Conservation (phyloP, 495 filamentous ascomycete species). For the Podospora pseudocomata region DNA sequence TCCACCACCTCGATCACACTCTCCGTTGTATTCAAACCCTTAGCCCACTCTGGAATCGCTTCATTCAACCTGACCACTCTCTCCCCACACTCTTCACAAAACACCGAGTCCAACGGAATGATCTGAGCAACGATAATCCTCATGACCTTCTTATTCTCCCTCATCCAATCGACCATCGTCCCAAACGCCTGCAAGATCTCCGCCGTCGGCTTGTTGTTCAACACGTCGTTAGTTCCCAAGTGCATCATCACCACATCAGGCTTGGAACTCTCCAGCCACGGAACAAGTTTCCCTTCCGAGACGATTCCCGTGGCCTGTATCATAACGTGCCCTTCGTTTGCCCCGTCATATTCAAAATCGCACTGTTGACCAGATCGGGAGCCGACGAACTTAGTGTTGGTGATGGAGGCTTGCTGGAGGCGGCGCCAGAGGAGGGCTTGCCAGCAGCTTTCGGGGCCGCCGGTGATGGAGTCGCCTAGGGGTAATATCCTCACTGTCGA, state of each 20-base stretch:
- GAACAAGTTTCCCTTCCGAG: slow-evolving; percentile 35
- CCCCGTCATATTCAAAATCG: slow-evolving; percentile 43
- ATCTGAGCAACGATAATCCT: slow-evolving; percentile 35
- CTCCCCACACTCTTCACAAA: slow-evolving; percentile 30
- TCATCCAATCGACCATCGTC: background rate
- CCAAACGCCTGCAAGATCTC: slow-evolving; percentile 38
- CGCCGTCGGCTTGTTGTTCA: slow-evolving; percentile 30
- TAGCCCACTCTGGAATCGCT: slow-evolving; percentile 41
- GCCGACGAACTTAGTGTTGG: slow-evolving; percentile 40
- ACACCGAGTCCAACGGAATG: slow-evolving; percentile 40
- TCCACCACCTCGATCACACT: slow-evolving; percentile 45
- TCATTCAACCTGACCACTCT: slow-evolving; percentile 36
- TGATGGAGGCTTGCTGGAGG: slow-evolving; percentile 30
- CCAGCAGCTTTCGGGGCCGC: slow-evolving; percentile 42
- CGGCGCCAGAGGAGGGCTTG: slow-evolving; percentile 38
- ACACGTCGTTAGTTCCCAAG: slow-evolving; percentile 50
- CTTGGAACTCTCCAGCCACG: slow-evolving; percentile 39
- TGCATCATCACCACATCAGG: slow-evolving; percentile 48
- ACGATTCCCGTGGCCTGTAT: slow-evolving; percentile 43
- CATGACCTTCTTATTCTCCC: background rate
- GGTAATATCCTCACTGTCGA: slow-evolving; percentile 35
- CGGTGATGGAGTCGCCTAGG: slow-evolving; percentile 42
- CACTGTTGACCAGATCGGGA: slow-evolving; percentile 35
- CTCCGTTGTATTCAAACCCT: slow-evolving; percentile 29
- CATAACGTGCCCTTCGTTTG: slow-evolving; percentile 47